Evolutionary conservation across 352 stramenopile genomes (phyloP), one percentile per base, ranked within the genome.

Genomic region (Thraustochytrium striatum): DNA sequence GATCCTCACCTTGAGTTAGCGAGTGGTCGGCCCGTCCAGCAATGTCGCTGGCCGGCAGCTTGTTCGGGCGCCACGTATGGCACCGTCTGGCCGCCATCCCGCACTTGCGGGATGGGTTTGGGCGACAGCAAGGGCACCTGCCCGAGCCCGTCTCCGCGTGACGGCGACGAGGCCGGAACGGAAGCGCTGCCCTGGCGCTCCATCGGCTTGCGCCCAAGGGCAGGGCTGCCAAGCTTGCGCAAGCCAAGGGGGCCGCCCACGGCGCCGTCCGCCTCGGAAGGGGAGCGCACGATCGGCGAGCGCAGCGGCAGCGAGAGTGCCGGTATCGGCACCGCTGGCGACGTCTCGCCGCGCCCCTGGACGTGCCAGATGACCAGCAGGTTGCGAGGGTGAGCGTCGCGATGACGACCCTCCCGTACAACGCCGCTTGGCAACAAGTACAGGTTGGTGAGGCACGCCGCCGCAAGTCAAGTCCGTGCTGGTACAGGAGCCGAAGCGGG

Each of bases 1-100:
- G 3, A 28, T 47, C 28, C 70, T 32, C 38, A 80, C 33, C 25
- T 80, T 57, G 16, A 80, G 70, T 2, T 21, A 57, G 57, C 16
- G 33, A 21, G 16, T 59, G 16, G 13, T 57, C 28, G 16, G 36
- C 28, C 30, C 19, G 30, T 30, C 57, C 57, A 68, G n/a, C 16
- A 68, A 68, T 68, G 57, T 59, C 16, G 57, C 36, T 19, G 13
- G n/a, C 16, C 16, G 36, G 30, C 16, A 19, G n/a, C 57, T 21
- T 52, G 16, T 57, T 19, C 19, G 13, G 13, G 57, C 57, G 57
- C 16, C 16, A 55, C 25, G 47, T 55, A 55, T 21, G 47, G 47
- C 25, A 55, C 16, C 16, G 47, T 55, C 47, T 21, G 47, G 16
- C 47, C 47, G 16, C 47, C 47, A 55, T 21, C 47, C 16, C 47